Base-by-base conservation (phyloP, 2,329 filamentous ascomycete genomes). In the Hymenoscyphus occultus region DNA sequence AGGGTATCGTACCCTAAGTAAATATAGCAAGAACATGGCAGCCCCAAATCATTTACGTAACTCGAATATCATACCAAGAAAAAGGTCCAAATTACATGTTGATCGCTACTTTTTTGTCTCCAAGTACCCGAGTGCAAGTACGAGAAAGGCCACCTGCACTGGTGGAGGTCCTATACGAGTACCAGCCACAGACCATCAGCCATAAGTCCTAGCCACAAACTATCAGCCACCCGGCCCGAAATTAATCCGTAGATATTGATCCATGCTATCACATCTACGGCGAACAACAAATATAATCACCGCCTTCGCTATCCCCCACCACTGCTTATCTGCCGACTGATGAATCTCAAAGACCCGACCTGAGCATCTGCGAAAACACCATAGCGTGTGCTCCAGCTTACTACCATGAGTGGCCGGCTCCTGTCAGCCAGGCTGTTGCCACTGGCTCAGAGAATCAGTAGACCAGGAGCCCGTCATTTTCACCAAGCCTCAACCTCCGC, bases 361-460 rank as follows among this genome's bases (percentile, higher is more conserved):
- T 51, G 58, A 32, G 16, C 56, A 32, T 45, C 62, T 69, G 64
- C 60, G 66, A 68, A 60, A 65, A 61, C 39, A 60, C 61, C 51
- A 61, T 42, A 48, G 63, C 66, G 69, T 63, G 69, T 65, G 64
- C 72, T 28, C 3, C 28, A 28, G 28, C 28, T 61, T 42, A 13
- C 48, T 54, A 54, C 10, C 48, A 76, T 76, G 75, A 76, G 74
- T 69, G 73, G 74, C 65, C 71, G 90, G 83, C 86, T 91, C 74
- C 82, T 93, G 79, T 88, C 90, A 78, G 86, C 89, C 76, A 87
- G 90, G 79, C 83, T 90, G 72, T 81, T 86, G 78, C 86, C 88
- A 78, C 79, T 87, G 73, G 81, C 87, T 77, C 86, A 87, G 79
- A 86, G 86, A 77, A 82, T 81, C 71, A 78, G 82, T 68, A 77